A percentile compares a stretch with the other conserved stretches of the same genome.
Conservation (phyloP, 2,329 filamentous ascomycete genomes). For the Sporothrix variecibatus region DNA sequence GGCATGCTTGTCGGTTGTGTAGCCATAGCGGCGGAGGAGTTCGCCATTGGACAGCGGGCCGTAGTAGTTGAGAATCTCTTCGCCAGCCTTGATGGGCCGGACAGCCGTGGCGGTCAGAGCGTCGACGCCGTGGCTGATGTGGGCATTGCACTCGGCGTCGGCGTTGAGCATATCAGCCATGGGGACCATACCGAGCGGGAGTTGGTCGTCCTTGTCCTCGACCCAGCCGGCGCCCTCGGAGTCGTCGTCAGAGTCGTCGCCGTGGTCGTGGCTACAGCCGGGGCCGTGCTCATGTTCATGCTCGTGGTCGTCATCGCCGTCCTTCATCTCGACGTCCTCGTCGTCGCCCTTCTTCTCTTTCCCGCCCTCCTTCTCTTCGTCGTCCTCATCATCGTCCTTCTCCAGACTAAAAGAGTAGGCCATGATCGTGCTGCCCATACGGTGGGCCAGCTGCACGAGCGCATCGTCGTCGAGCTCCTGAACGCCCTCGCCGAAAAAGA, state of each 20-base stretch:
- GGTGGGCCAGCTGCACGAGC: conserved; percentile 62
- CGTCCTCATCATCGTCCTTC: conserved; percentile 54
- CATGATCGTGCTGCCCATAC: conserved; percentile 88
- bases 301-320: conserved; percentile 48
- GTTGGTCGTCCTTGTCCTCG: conserved; percentile 60
- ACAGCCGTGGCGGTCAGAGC: conserved; percentile 71
- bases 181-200: conserved; percentile 81
- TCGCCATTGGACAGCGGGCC: conserved; percentile 82
- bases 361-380: conserved; percentile 39
- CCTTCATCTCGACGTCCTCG: conserved; percentile 38
- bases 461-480: conserved; percentile 45
- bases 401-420: conserved; percentile 78
- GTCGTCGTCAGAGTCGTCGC: conserved; percentile 54
- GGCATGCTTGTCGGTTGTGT: conserved; percentile 75
- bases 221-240: conserved; percentile 65
- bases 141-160: conserved; percentile 80
- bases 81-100: conserved; percentile 65
- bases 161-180: conserved; percentile 90
- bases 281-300: conserved; percentile 56
- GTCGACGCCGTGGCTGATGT: conserved; percentile 57
- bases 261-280: conserved; percentile 38
- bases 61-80: conserved; percentile 87
- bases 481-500: conserved; percentile 48
- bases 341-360: conserved; percentile 52
- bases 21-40: conserved; percentile 81